Evolutionary conservation across 2,329 filamentous ascomycete genomes (phyloP).

Genomic region (Sporothrix dimorphospora): DNA sequence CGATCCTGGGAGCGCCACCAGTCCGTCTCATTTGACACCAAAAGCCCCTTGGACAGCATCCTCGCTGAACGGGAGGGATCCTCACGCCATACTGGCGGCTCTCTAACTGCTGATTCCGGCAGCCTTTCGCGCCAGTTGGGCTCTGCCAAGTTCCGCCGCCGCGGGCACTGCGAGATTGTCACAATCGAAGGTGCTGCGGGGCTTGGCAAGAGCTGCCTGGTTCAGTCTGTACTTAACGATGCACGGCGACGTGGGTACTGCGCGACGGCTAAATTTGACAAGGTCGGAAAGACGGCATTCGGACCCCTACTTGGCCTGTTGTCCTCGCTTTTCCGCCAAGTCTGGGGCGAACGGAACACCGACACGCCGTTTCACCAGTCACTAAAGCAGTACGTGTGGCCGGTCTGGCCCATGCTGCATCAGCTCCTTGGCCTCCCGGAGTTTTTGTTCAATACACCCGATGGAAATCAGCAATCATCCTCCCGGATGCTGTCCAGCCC

Average conservation of each 20-base stretch:
- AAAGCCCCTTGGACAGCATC: slow-evolving; percentile 51
- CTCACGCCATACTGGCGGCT: slow-evolving; percentile 44
- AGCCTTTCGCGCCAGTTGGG: slow-evolving; percentile 59
- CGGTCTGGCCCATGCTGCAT: slow-evolving; percentile 67
- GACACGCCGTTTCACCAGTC: slow-evolving; percentile 65
- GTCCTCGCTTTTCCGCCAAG: slow-evolving; percentile 68
- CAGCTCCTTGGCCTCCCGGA: slow-evolving; percentile 66
- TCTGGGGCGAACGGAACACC: slow-evolving; percentile 68
- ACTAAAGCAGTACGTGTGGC: slow-evolving; percentile 64
- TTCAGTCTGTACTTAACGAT: slow-evolving; percentile 65
- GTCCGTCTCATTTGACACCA: slow-evolving; percentile 54
- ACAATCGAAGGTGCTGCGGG: slow-evolving; percentile 64
- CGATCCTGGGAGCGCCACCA: slow-evolving; percentile 58
- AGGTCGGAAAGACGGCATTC: slow-evolving; percentile 62
- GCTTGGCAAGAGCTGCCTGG: slow-evolving; percentile 66
- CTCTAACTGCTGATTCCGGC: slow-evolving; percentile 48
- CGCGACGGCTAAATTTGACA: slow-evolving; percentile 68
- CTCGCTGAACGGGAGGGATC: slow-evolving; percentile 47
- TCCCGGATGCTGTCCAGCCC: slow-evolving; percentile 45
- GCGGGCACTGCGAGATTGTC: slow-evolving; percentile 66
- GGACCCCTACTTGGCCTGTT: slow-evolving; percentile 66
- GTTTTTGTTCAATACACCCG: slow-evolving; percentile 57
- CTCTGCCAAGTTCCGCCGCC: slow-evolving; percentile 61
- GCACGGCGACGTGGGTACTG: slow-evolving; percentile 65
- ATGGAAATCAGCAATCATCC: slow-evolving; percentile 33